Evolutionary conservation across 2,329 filamentous ascomycete genomes (phyloP).

Genomic region (Mollisia scopiformis): DNA sequence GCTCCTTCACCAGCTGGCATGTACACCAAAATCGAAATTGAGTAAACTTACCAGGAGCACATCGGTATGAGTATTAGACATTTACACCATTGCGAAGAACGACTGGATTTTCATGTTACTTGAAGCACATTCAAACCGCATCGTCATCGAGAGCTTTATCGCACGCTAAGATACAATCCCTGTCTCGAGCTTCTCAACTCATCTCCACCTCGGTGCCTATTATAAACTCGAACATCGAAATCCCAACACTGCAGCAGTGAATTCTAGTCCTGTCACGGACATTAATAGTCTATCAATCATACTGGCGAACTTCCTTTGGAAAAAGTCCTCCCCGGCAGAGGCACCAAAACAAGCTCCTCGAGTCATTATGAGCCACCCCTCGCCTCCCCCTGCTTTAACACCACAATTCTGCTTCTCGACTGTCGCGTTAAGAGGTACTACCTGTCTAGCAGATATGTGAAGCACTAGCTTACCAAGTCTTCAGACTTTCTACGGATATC

Average conservation of each 20-base stretch:
- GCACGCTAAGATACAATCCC: slow-evolving; percentile 21
- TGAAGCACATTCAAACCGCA: background rate
- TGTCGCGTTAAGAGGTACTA: slow-evolving; percentile 65
- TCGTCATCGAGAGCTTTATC: slow-evolving; percentile 15
- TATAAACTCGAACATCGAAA: background rate
- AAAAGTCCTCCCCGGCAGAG: slow-evolving; percentile 31
- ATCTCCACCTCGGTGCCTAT: background rate
- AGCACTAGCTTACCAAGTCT: slow-evolving; percentile 4
- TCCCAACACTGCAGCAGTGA: background rate
- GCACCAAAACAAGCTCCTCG: slow-evolving; percentile 13
- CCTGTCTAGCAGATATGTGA: background rate
- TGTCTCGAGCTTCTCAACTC: slow-evolving; percentile 11
- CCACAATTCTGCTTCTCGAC: slow-evolving; percentile 81
- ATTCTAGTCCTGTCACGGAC: background rate
- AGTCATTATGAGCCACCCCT: slow-evolving; percentile 33
- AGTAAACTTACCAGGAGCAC: slow-evolving; percentile 52
- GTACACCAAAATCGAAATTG: background rate
- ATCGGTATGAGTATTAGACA: slow-evolving; percentile 55
- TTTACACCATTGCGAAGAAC: slow-evolving; percentile 31
- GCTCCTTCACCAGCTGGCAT: too few relatives aligned
- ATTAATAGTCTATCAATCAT: slow-evolving; percentile 18
- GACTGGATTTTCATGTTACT: background rate
- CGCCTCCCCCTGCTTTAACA: slow-evolving; percentile 55
- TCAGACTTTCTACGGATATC: slow-evolving; percentile 90
- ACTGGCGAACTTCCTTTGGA: slow-evolving; percentile 37